Evolutionary conservation across 1,284 basidiomycete species (phyloP).

Genomic region (Cryptococcus maquisensis): DNA sequence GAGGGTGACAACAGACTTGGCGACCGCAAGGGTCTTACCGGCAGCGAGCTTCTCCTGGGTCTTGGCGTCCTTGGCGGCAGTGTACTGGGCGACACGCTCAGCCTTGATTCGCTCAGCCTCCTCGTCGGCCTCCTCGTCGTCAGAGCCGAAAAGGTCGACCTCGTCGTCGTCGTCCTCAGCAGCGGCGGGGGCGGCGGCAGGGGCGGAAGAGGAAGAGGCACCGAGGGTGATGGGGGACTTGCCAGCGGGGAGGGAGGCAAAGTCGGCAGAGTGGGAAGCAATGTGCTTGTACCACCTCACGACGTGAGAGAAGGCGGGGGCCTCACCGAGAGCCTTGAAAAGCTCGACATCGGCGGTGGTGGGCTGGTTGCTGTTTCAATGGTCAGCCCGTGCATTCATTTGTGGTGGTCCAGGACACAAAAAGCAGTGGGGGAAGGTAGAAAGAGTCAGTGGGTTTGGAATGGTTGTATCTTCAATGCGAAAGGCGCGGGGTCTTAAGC

Average conservation of each 20-base stretch:
- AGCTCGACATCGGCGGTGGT: conserved; percentile 96
- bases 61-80: conserved; percentile 89
- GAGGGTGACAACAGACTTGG: conserved; percentile 79
- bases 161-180: conserved; percentile 83
- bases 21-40: conserved; percentile 62
- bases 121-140: conserved; percentile 72
- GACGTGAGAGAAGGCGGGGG: conserved; percentile 66
- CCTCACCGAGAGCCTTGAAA: conserved; percentile 66
- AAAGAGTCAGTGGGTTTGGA: conserved; percentile 77
- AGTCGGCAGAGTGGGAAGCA: conserved; percentile 76
- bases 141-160: conserved; percentile 85
- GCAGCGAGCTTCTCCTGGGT: conserved; percentile 54
- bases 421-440: conserved; percentile 8
- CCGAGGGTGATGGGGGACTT: conserved; percentile 75
- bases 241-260: conserved; percentile 73
- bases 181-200: conserved; percentile 52
- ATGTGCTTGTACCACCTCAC: conserved; percentile 95
- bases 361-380: conserved; percentile 69
- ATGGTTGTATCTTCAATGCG: conserved; percentile 49
- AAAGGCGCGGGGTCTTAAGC: conserved; percentile 87
- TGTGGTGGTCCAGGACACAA: conserved; percentile 12
- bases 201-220: conserved; percentile 48
- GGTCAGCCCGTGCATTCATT: conserved; percentile 15
- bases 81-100: conserved; percentile 91
- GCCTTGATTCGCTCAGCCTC: conserved; percentile 94